Conservation (phyloP, 768 basidiomycete genomes). For the Leucosporidium creatinivorum region DNA sequence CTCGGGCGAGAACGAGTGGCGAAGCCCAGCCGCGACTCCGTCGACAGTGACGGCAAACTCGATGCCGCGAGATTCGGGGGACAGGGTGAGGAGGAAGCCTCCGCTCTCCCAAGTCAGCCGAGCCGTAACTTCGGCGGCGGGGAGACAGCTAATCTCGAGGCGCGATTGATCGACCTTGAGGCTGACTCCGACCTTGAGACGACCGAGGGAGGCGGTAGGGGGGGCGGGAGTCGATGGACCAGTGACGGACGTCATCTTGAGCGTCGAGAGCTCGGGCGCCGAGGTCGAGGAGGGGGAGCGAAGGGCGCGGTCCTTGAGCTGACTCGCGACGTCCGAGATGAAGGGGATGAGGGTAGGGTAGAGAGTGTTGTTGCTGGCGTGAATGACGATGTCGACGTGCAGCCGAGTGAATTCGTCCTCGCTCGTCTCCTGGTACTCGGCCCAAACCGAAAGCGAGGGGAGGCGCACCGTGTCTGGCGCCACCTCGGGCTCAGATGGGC, state of each 20-base stretch:
- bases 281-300: not conserved
- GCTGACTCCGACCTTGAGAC: constrained; percentile 70
- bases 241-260: not conserved
- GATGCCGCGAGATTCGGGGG: constrained; percentile 63
- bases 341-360: constrained; percentile 78
- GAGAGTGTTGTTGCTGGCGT: constrained; percentile 77
- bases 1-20: constrained; percentile 50
- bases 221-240: not conserved
- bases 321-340: constrained; percentile 63
- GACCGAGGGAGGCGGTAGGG: constrained; percentile 28
- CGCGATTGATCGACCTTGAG: constrained; percentile 85
- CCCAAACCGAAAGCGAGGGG: constrained; percentile 72
- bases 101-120: constrained; percentile 90
- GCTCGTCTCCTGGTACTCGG: constrained; percentile 56
- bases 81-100: constrained; percentile 72
- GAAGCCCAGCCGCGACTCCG: constrained; percentile 70
- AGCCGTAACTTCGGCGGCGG: constrained; percentile 86
- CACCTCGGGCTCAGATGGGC: not conserved
- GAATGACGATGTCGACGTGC: constrained; percentile 78
- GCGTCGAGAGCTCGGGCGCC: not conserved
- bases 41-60: constrained; percentile 71
- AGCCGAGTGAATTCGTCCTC: constrained; percentile 48
- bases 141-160: constrained; percentile 76
- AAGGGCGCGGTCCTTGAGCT: constrained; percentile 54
- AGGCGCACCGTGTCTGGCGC: constrained; percentile 42